Evolutionary conservation across 331 rosid species (phyloP).

Genomic region (Acacia pycnantha): DNA sequence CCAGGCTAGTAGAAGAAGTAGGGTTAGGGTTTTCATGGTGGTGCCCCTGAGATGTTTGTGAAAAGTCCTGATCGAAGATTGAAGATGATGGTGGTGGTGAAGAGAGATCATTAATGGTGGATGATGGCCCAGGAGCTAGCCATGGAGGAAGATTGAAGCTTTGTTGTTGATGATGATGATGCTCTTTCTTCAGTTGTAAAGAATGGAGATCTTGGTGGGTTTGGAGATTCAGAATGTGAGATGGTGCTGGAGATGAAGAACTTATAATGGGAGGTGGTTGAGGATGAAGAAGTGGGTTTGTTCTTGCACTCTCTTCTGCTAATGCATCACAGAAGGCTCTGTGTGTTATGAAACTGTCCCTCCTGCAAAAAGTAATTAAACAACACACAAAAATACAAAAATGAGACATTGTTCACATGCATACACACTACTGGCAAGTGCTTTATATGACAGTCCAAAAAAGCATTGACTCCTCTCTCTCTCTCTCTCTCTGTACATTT

Average conservation of each 20-base stretch:
- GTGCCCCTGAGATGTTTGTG: neutral
- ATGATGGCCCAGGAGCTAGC: constrained; percentile 50
- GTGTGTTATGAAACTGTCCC: constrained; percentile 98
- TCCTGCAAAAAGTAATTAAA: constrained; percentile 49
- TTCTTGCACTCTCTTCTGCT: constrained; percentile 85
- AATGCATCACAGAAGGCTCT: constrained; percentile 98
- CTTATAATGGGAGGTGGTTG: constrained; percentile 19
- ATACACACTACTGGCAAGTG: constrained; percentile 6
- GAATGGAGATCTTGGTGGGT: constrained; percentile 41
- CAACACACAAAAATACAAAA: constrained; percentile 31
- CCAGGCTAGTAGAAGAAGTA: constrained; percentile 28
- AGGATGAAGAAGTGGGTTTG: constrained; percentile 34
- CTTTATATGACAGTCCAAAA: constrained; percentile 15
- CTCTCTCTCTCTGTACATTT: constrained; percentile 9
- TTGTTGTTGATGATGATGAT: neutral
- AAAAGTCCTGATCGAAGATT: constrained; percentile 27
- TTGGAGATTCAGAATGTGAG: constrained; percentile 49
- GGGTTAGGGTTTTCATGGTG: constrained; percentile 75
- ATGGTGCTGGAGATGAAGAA: constrained; percentile 36
- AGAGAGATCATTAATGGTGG: constrained; percentile 26
- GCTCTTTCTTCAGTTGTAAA: constrained; percentile 59
- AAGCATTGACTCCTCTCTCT: constrained; percentile 26
- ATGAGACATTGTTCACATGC: constrained; percentile 8
- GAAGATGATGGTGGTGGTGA: neutral
- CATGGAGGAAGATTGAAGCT: constrained; percentile 72